phyloP scores from a whole-genome alignment of 2,329 filamentous ascomycete species.

The Aspergillus sp. region DNA sequence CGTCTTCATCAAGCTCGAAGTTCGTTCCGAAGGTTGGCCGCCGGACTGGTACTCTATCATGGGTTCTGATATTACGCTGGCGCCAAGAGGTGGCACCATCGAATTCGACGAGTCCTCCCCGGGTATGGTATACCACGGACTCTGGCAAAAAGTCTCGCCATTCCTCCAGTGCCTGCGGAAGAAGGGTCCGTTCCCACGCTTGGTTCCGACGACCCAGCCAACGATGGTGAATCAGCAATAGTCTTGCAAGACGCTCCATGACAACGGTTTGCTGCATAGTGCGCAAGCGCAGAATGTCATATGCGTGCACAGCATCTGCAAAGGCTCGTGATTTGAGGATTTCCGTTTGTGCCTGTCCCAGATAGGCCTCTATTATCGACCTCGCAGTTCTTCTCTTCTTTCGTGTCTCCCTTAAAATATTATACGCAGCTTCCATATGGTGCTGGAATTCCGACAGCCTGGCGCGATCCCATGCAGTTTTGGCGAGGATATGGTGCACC shows the following conservation, averaged over 20 bases:
- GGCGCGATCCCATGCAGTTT: slow-evolving; percentile 25
- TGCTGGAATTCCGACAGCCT: slow-evolving; percentile 25
- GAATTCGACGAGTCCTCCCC: slow-evolving; percentile 45
- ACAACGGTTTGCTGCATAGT: slow-evolving; percentile 31
- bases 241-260: slow-evolving; percentile 26
- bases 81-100: slow-evolving; percentile 26
- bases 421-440: slow-evolving; percentile 34
- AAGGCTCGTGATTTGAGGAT: slow-evolving; percentile 28
- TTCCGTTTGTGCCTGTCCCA: slow-evolving; percentile 16
- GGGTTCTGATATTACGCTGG: slow-evolving; percentile 16
- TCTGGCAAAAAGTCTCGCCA: slow-evolving; percentile 52
- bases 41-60: slow-evolving; percentile 25
- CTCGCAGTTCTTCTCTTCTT: slow-evolving; percentile 29
- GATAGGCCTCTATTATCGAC: slow-evolving; percentile 25
- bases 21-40: slow-evolving; percentile 17
- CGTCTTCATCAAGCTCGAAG: slow-evolving; percentile 15
- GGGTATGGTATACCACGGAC: slow-evolving; percentile 38
- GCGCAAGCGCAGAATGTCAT: slow-evolving; percentile 35
- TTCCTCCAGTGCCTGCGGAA: slow-evolving; percentile 51
- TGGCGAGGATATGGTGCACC: slow-evolving; percentile 50
- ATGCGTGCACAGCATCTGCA: slow-evolving; percentile 33
- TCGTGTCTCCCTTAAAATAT: slow-evolving; percentile 32
- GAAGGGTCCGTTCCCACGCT: slow-evolving; percentile 34
- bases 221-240: slow-evolving; percentile 23
- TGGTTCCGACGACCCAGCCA: slow-evolving; percentile 22